Percentiles rank a stretch among this genome's conserved stretches.
phyloP scores from a whole-genome alignment of 352 stramenopile genomes.

The Phytophthora pseudosyringae region DNA sequence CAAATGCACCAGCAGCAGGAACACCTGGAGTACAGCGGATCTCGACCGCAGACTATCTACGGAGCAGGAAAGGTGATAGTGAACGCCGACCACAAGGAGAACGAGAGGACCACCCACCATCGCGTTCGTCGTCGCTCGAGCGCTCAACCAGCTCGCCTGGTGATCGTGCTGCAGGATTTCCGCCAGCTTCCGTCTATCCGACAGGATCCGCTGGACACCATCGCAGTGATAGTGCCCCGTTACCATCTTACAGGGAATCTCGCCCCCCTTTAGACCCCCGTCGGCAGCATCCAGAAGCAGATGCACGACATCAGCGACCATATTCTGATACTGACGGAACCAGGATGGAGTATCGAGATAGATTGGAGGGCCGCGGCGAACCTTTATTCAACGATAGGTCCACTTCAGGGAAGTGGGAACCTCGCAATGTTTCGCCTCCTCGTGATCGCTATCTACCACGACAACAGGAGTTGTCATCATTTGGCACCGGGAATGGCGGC shows the following conservation, averaged over 20 bases:
- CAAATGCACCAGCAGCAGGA: background rate
- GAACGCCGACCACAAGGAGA: constrained; percentile 7
- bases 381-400: constrained; percentile 6
- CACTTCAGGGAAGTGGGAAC: constrained; percentile 16
- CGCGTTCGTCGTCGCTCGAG: constrained; percentile 29
- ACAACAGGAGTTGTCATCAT: constrained; percentile 16
- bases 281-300: constrained; percentile 17
- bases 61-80: constrained; percentile 15
- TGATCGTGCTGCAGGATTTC: constrained; percentile 12
- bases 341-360: constrained; percentile 24
- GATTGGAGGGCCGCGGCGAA: constrained; percentile 6
- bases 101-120: constrained; percentile 3
- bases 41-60: constrained; percentile 37
- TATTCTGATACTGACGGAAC: constrained; percentile 8
- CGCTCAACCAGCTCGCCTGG: constrained; percentile 16
- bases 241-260: constrained; percentile 26
- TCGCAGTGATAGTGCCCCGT: constrained; percentile 30
- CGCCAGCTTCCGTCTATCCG: background rate
- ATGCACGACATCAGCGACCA: constrained; percentile 13
- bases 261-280: constrained; percentile 11
- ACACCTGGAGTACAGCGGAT: constrained; percentile 28
- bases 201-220: constrained; percentile 10
- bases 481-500: constrained; percentile 4
- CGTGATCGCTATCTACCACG: constrained; percentile 24
- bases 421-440: constrained; percentile 17